Percentiles rank a stretch among this genome's conserved stretches.
Evolutionary conservation across 2,329 filamentous ascomycete genomes (phyloP).

Genomic region (Aureobasidium sp.): DNA sequence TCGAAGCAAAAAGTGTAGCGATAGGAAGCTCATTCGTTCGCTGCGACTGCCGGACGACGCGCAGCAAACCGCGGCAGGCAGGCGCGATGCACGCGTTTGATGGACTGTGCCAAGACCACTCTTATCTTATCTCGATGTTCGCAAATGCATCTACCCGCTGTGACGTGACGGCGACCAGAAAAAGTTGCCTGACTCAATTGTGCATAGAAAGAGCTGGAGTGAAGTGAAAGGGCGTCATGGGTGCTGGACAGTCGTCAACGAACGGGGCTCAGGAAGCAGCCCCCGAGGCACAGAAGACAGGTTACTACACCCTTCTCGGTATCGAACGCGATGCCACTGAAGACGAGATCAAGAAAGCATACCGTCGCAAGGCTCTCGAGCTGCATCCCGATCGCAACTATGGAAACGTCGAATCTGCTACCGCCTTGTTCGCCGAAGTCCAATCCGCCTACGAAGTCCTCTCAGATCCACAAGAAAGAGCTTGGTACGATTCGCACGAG

Average conservation of each 20-base stretch:
- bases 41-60: not conserved
- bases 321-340: slow-evolving; percentile 67
- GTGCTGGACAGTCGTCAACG: slow-evolving; percentile 38
- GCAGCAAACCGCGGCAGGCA: not conserved
- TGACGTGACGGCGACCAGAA: not conserved
- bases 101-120: not conserved
- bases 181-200: not conserved
- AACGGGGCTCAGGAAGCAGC: slow-evolving; percentile 22
- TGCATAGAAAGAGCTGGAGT: not conserved
- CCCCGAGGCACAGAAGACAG: slow-evolving; percentile 51
- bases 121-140: not conserved
- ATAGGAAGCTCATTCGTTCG: not conserved
- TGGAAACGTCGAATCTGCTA: slow-evolving; percentile 75
- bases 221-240: slow-evolving; percentile 29
- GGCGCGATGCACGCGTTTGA: slow-evolving; percentile 1
- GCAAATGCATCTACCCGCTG: not conserved
- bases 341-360: slow-evolving; percentile 93
- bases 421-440: slow-evolving; percentile 79
- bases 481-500: slow-evolving; percentile 96
- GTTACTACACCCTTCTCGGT: slow-evolving; percentile 79
- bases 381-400: slow-evolving; percentile 93
- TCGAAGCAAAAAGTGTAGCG: not conserved
- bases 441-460: slow-evolving; percentile 94
- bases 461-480: slow-evolving; percentile 87
- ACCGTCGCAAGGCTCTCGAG: slow-evolving; percentile 82